A percentile compares a stretch with the other conserved stretches of the same genome.
phyloP scores from a whole-genome alignment of 1,139 yeast species.

The Hansenula anomala region DNA sequence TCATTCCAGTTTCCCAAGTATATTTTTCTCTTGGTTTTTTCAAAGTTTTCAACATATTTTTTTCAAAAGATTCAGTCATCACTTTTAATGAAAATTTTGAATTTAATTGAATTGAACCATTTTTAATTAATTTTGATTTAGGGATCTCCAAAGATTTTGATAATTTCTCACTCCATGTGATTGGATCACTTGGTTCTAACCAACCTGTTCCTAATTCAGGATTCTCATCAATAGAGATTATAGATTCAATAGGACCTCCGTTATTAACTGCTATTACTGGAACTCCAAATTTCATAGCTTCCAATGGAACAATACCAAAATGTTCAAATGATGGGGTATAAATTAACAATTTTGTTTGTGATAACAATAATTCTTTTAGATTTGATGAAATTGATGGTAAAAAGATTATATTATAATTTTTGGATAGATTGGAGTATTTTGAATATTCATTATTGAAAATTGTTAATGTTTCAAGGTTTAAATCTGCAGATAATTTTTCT shows the following conservation, averaged over 20 bases:
- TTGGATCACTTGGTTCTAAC: constrained; percentile 49
- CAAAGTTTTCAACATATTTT: constrained; percentile 25
- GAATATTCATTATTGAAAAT: constrained; percentile 36
- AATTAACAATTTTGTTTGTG: constrained; percentile 53
- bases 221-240: constrained; percentile 40
- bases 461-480: constrained; percentile 43
- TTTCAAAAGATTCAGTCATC: constrained; percentile 54
- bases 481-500: constrained; percentile 39
- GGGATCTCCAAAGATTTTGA: constrained; percentile 34
- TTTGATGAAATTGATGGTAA: constrained; percentile 72
- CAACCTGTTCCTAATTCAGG: constrained; percentile 70
- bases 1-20: constrained; percentile 18
- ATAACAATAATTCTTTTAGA: constrained; percentile 60
- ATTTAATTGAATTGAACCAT: constrained; percentile 50
- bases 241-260: constrained; percentile 93
- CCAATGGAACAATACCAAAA: constrained; percentile 96
- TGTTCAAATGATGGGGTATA: constrained; percentile 94
- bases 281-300: constrained; percentile 80
- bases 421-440: constrained; percentile 29
- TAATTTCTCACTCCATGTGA: constrained; percentile 62
- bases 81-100: constrained; percentile 53
- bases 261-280: constrained; percentile 83
- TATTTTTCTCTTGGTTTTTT: constrained; percentile 17
- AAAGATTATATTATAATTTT: constrained; percentile 52
- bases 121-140: constrained; percentile 35